Base-by-base conservation (phyloP, 345 rosid genomes). In the Physaria fendleri region DNA sequence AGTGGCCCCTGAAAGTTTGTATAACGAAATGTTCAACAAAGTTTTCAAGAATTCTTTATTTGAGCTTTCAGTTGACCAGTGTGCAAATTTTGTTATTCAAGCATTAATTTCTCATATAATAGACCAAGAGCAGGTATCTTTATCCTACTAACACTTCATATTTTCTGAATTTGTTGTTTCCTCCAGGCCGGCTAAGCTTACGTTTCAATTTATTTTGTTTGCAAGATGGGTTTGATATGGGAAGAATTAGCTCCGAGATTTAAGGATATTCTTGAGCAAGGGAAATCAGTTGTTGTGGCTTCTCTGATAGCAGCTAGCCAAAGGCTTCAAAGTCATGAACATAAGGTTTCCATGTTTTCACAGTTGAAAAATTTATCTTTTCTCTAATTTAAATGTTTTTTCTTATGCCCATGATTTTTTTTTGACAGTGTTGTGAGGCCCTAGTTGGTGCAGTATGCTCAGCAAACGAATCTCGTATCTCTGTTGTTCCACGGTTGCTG, bases 71-170 rank as follows among this genome's bases (percentile, higher is more conserved):
- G 81, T 94, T 42, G 77, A 93, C 69, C 82, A 68, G n/a, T 87
- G 90, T 76, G 96, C 95, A 38, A 93, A 88, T 79, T 93, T 93
- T 64, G 99, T 87, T 22, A 64, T 85, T 59, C 99, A 93, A 77
- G 82, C 92, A 3, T 75, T 93, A 46, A 61, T 85, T 71, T 87
- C 97, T 35, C 80, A 79, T 63, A 79, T 95, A 67, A 85, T 77
- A 68, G 63, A 59, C 68, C 65, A 68, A 75, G 81, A 85, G 51
- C 97, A 93, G 72, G 99, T 89, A 82, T 11, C 69, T 28, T 33
- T 13, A 41, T 18, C 53, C 25, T 27, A 55, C 24, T 4, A 4
- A 40, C 45, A 47, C 53, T 20, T 28, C 14, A 14, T 46, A 6
- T 15, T 53, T 65, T 44, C 12, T 56, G 50, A 46, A 49, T 67